Evolutionary conservation across 805 yeast species (phyloP).

Genomic region (Pichia occidentalis): DNA sequence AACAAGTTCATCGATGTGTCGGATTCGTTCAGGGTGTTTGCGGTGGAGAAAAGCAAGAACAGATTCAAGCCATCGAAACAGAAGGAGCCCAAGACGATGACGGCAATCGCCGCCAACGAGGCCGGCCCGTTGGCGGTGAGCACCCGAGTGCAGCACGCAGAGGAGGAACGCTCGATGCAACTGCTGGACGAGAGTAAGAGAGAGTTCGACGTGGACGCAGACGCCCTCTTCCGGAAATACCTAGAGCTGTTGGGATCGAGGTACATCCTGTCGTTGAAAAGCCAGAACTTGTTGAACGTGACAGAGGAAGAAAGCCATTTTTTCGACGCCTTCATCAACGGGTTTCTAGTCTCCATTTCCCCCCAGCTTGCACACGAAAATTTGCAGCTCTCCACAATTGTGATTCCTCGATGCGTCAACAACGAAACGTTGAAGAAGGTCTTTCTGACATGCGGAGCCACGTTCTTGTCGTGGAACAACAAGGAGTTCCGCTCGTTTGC

Average conservation of each 20-base stretch:
- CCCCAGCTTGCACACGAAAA: slow-evolving; percentile 35
- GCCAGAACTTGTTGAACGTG: no score
- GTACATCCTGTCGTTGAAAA: no score
- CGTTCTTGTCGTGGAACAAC: slow-evolving; percentile 28
- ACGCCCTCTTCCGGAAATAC: neutral
- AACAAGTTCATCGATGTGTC: neutral
- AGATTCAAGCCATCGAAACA: no score
- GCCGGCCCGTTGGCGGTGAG: no score
- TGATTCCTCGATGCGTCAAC: slow-evolving; percentile 29
- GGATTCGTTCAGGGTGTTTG: neutral
- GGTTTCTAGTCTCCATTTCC: slow-evolving; percentile 34
- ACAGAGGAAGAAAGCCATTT: slow-evolving; percentile 16
- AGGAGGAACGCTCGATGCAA: slow-evolving; percentile 2
- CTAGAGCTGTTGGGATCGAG: no score
- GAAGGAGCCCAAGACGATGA: no score
- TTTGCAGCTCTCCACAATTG: slow-evolving; percentile 33
- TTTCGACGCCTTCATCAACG: slow-evolving; percentile 31
- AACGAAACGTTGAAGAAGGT: slow-evolving; percentile 27
- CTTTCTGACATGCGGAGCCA: slow-evolving; percentile 36
- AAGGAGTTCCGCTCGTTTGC: neutral
- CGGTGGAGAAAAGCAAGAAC: neutral
- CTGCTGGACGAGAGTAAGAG: neutral
- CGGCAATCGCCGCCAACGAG: no score
- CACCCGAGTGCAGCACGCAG: no score
- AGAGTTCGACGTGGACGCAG: neutral